These are phyloP conservation scores for Atkinsonella hypoxylon DNA, from an alignment of 2,329 filamentous ascomycete species.

Conservation along the genomic window DNA sequence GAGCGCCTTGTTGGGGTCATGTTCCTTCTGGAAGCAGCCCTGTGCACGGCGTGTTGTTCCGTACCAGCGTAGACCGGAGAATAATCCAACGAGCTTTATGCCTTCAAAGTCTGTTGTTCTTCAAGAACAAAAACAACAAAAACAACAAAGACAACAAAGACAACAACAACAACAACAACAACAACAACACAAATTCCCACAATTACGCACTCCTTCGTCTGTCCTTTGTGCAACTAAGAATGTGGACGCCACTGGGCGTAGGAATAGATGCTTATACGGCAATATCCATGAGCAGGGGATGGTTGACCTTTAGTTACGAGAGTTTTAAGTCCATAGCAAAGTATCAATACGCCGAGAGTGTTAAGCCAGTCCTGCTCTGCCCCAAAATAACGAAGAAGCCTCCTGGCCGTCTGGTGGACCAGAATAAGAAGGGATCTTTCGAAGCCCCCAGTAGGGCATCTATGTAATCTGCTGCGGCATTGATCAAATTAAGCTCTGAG, in stretches of 20 bases:
- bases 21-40: slow-evolving; percentile 4
- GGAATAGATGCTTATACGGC: slow-evolving; percentile 5
- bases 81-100: slow-evolving; percentile 9
- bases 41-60: slow-evolving; percentile 2
- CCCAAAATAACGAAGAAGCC: too few relatives aligned
- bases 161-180: too few relatives aligned
- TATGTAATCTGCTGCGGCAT: slow-evolving; percentile 5
- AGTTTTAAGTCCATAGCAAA: background rate
- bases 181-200: background rate
- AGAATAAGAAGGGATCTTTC: too few relatives aligned
- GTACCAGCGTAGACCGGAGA: slow-evolving; percentile 6
- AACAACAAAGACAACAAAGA: too few relatives aligned
- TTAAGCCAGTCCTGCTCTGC: too few relatives aligned
- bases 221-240: background rate
- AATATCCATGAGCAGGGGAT: slow-evolving; percentile 8
- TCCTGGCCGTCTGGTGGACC: too few relatives aligned
- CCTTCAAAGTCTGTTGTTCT: slow-evolving; percentile 2
- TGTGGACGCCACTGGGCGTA: slow-evolving; percentile 3
- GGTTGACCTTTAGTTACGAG: background rate
- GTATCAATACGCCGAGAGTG: background rate
- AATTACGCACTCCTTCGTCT: slow-evolving; percentile 3
- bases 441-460: background rate
- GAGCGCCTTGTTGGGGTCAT: background rate
- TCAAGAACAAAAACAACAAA: background rate
- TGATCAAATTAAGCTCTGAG: background rate